These are phyloP conservation scores for Termitomyces sp. DNA, from an alignment of 768 basidiomycete genomes.

Conservation along the genomic window DNA sequence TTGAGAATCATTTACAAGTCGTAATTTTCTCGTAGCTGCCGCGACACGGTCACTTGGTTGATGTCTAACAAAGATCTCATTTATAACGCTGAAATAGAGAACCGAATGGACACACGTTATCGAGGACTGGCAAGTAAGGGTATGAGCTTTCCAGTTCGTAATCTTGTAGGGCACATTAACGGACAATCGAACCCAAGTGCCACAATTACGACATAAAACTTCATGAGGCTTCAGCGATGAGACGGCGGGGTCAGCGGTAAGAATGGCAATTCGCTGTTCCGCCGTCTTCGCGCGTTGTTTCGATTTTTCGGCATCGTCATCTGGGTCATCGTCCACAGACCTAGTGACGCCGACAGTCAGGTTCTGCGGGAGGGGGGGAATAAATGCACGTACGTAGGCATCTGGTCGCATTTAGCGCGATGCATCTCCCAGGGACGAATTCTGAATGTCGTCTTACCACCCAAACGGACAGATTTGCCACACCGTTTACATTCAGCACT, in stretches of 20 bases:
- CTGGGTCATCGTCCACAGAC: constrained; percentile 20
- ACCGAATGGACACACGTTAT: constrained; percentile 29
- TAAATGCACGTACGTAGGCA: constrained; percentile 22
- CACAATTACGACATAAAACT: constrained; percentile 58
- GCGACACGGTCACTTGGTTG: constrained; percentile 61
- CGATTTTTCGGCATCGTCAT: constrained; percentile 4
- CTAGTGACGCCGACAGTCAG: neutral
- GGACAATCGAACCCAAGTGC: constrained; percentile 59
- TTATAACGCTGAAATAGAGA: neutral
- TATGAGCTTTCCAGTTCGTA: constrained; percentile 54
- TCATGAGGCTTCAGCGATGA: constrained; percentile 47
- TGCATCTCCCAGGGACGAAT: constrained; percentile 64
- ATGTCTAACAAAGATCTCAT: constrained; percentile 1
- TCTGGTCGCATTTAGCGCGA: constrained; percentile 48
- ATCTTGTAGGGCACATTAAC: constrained; percentile 37
- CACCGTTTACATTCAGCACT: constrained; percentile 59
- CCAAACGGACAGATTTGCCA: constrained; percentile 52
- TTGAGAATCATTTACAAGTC: constrained; percentile 61
- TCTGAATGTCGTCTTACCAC: constrained; percentile 50
- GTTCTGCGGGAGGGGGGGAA: no score
- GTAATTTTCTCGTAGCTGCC: constrained; percentile 57
- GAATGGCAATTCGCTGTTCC: constrained; percentile 44
- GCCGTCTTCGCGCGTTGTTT: constrained; percentile 25
- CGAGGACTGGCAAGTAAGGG: constrained; percentile 39
- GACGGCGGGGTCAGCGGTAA: constrained; percentile 52